A percentile compares a stretch with the other conserved stretches of the same genome.
Evolutionary conservation across 1,284 basidiomycete species (phyloP).

Genomic region (Exobasidium rhododendri): DNA sequence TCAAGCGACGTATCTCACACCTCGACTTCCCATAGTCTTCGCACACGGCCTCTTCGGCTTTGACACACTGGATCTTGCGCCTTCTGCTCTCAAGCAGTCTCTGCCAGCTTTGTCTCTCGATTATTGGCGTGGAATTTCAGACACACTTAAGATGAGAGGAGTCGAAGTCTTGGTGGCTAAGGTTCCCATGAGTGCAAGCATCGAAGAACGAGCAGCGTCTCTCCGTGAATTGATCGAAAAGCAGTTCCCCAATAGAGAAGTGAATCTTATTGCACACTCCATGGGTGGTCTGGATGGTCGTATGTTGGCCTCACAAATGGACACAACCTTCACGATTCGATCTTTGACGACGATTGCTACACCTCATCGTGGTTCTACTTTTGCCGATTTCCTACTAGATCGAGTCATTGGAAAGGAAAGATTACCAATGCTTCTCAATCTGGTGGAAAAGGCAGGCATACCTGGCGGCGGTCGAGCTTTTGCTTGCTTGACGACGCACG

Average conservation of each 20-base stretch:
- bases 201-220: constrained; percentile 74
- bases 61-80: constrained; percentile 38
- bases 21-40: constrained; percentile 22
- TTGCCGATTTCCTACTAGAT: constrained; percentile 84
- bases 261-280: constrained; percentile 95
- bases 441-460: constrained; percentile 74
- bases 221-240: constrained; percentile 76
- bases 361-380: constrained; percentile 86
- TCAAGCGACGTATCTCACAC: constrained; percentile 17
- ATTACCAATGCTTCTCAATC: constrained; percentile 60
- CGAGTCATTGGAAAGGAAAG: constrained; percentile 56
- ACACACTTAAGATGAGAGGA: constrained; percentile 80
- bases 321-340: constrained; percentile 63
- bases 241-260: constrained; percentile 67
- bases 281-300: constrained; percentile 82
- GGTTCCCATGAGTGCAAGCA: constrained; percentile 67
- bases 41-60: constrained; percentile 38
- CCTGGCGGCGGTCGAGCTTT: constrained; percentile 84
- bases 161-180: constrained; percentile 86
- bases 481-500: constrained; percentile 75
- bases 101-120: constrained; percentile 78
- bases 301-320: constrained; percentile 64
- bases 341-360: constrained; percentile 87
- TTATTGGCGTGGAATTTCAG: constrained; percentile 91
- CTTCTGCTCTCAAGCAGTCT: constrained; percentile 52